phyloP scores from a whole-genome alignment of 345 rosid species.

The Eucalyptus rudis region DNA sequence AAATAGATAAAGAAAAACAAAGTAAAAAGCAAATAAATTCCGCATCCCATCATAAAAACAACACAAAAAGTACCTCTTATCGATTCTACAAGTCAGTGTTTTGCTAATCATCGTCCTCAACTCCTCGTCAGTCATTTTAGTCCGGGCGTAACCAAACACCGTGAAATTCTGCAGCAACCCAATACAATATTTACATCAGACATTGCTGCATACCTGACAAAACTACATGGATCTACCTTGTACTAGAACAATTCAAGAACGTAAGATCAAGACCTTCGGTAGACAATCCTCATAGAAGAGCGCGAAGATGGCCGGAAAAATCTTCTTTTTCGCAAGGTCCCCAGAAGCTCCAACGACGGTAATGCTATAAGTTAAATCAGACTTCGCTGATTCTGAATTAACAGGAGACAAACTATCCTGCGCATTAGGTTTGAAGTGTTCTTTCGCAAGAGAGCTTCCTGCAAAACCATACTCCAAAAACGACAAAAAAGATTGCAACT shows the following conservation, averaged over 20 bases:
- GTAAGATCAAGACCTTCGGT: constrained; percentile 25
- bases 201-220: neutral
- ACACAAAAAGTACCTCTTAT: constrained; percentile 37
- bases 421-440: neutral
- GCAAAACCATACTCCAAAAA: neutral
- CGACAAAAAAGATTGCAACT: neutral
- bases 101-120: constrained; percentile 62
- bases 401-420: constrained; percentile 3
- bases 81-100: constrained; percentile 81
- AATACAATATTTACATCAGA: neutral
- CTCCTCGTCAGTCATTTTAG: constrained; percentile 61
- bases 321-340: constrained; percentile 90
- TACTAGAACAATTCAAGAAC: neutral
- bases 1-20: neutral
- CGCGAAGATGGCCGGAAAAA: constrained; percentile 87
- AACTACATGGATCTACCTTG: neutral
- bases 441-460: constrained; percentile 24
- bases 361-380: constrained; percentile 51
- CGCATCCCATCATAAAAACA: neutral
- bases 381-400: constrained; percentile 5
- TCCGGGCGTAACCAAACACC: constrained; percentile 78
- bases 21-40: neutral
- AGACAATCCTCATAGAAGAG: constrained; percentile 78
- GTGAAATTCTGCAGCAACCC: constrained; percentile 33
- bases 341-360: constrained; percentile 95